Evolutionary conservation across 768 basidiomycete species (phyloP), one percentile per base, ranked within the genome.

Genomic region (Mycena galericulata): DNA sequence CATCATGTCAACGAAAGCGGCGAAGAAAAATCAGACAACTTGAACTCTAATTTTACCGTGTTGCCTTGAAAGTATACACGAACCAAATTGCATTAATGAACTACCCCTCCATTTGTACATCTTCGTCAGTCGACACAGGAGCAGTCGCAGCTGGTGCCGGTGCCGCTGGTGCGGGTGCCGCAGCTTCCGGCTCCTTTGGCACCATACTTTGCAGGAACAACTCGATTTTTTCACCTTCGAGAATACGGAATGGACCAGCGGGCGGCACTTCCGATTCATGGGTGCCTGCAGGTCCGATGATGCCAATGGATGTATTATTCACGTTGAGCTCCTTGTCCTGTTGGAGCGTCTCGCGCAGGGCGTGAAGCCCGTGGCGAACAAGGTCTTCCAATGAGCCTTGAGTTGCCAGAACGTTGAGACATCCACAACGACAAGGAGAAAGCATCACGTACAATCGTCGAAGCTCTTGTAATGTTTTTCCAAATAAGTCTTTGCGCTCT

Each of bases 401-500:
- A 51, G 38, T 10, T 27, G 26, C 12, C 18, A 15, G 20, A 47
- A 34, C 15, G 49, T 20, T 51, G 38, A 64, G 62, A 26, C 5
- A 46, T 41, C 53, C 27, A 5, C 17, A 41, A 63, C 15, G 54
- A 40, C 20, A 34, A 59, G 30, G 51, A 26, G 12, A 63, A 55
- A 24, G n/a, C n/a, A 58, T 68, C 32, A 86, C 94, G 72, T 71
- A 98, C 96, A 91, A 77, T 95, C 90, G 6, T 86, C 85, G 76
- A 98, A 99, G 74, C 85, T 88, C 78, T 94, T 92, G 75, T 90
- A 98, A 76, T 99, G 90, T 79, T 93, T 95, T 85, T 99, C 98
- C 40, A 99, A 85, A 79, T 99, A 99, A 15, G 98, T 99, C 82
- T 98, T 99, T 55, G 98, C 97, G 73, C 95, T 97, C 82, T 99